Base-by-base conservation (phyloP, 2,329 filamentous ascomycete species). In the Hypoxylon sp. region DNA sequence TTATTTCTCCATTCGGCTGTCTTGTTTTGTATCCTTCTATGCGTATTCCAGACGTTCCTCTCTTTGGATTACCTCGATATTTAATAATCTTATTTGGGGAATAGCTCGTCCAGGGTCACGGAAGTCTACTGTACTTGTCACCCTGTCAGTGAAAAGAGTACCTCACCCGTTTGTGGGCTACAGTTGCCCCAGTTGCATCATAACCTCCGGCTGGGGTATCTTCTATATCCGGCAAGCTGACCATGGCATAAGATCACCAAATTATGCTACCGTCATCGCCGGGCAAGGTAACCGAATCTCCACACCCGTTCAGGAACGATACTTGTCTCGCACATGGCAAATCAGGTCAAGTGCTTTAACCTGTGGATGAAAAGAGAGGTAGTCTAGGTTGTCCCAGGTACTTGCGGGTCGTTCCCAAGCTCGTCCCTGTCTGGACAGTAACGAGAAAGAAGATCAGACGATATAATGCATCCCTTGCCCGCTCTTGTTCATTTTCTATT, bases 211-310 rank as follows among this genome's bases (percentile, higher is more conserved):
- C 79, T 76, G 72, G 75, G 76, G 77, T 71, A 72, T 75, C 74
- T 76, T 80, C 83, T 84, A 85, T 83, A 85, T 84, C 81, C 79
- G 80, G 82, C 78, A 82, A 79, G 78, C 76, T 76, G 71, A 72
- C 80, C 80, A 84, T 84, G 82, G 83, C 84, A 86, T 87, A 86
- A 86, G 83, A 86, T 85, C 82, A 79, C 80, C 84, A 84, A 86
- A 85, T 86, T 86, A 86, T 86, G 81, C 83, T 82, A 81, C 82
- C 80, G 81, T 83, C 82, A 81, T 80, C 78, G 79, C 80, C 80
- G 79, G 80, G 75, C 81, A 81, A 82, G 79, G 79, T 80, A 77
- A 79, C 77, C 76, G 73, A 77, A 77, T 78, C 79, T 79, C 79
- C 79, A 78, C 79, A 79, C 73, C 72, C 75, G 75, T 77, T 81